A percentile compares a stretch with the other conserved stretches of the same genome.
Conservation (phyloP, 2,329 filamentous ascomycete species). For the Curvularia spicifera region DNA sequence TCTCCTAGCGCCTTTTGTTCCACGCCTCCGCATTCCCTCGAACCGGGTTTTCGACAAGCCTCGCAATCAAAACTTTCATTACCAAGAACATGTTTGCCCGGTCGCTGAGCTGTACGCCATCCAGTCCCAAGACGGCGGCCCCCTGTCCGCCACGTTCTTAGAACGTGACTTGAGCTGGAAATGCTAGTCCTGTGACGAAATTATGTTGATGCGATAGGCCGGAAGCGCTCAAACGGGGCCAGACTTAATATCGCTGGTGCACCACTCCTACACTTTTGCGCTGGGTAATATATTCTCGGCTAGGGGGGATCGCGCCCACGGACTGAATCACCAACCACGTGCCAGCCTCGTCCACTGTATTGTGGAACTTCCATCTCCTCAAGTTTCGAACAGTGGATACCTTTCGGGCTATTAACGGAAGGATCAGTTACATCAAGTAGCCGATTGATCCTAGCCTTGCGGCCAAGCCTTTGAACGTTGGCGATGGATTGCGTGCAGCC, state of each 20-base stretch:
- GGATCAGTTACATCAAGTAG: not conserved
- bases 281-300: slow-evolving; percentile 17
- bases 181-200: slow-evolving; percentile 17
- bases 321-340: slow-evolving; percentile 7
- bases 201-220: slow-evolving; percentile 14
- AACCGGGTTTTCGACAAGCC: slow-evolving; percentile 2
- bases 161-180: slow-evolving; percentile 3
- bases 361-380: slow-evolving; percentile 5
- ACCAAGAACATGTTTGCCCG: slow-evolving; percentile 12
- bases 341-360: slow-evolving; percentile 8
- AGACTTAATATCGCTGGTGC: slow-evolving; percentile 15
- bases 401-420: slow-evolving; percentile 1
- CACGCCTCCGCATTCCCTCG: slow-evolving; percentile 7
- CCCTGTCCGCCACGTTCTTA: slow-evolving; percentile 7
- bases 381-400: slow-evolving; percentile 7
- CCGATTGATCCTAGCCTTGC: not conserved
- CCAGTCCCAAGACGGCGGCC: slow-evolving; percentile 1
- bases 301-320: slow-evolving; percentile 5
- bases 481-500: not conserved
- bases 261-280: slow-evolving; percentile 6
- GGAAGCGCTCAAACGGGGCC: not conserved
- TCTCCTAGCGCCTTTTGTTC: slow-evolving; percentile 6
- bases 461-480: not conserved
- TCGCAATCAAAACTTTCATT: slow-evolving; percentile 18
- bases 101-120: slow-evolving; percentile 10